Base-by-base conservation (phyloP, 495 filamentous ascomycete species). In the Staphylotrichum tortipilum region DNA sequence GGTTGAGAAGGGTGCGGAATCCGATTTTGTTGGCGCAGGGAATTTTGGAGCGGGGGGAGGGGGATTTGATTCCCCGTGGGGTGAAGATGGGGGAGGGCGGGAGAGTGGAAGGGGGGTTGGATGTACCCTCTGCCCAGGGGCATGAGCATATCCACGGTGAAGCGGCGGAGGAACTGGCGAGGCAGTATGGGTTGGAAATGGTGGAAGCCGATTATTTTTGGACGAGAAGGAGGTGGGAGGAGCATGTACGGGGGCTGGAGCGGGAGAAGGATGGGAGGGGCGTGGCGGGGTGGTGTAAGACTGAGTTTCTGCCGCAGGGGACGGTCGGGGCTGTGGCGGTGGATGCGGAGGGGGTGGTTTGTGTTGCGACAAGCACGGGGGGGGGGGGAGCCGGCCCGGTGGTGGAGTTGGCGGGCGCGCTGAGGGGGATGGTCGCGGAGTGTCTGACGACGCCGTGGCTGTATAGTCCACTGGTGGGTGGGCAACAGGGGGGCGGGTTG, bases 271-370 rank as follows among this genome's bases (percentile, higher is more conserved):
- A 49, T 9, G 63, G 59, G 3, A 43, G 53, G 9, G 64, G 62
- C 2, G 6, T 47, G 1, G 69, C 65, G 30, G 68, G 61, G 2
- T 76, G 70, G 66, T 69, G 68, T 44, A 54, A 54, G 50, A 76
- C 78, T 10, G 74, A 84, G 54, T 88, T 84, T 63, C 64, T 88
- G 4, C 77, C 86, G 11, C 89, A 94, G 63, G 90, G 89, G 0
- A 95, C 90, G 0, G 84, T 86, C 26, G 89, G 89, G 0, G 85
- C 84, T 31, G 86, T 94, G 0, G 88, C 84, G 46, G 63, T 95
- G 28, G 89, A 92, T 63, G 45, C 70, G 2, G 66, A 80, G 31
- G 89, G 89, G 2, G 79, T 82, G 11, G 53, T 92, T 12, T 88
- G 84, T 45, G 79, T 78, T 38, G 90, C 89, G 7, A 95, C 89